phyloP scores from a whole-genome alignment of 2,329 filamentous ascomycete species.

The Ambrosiella xylebori region DNA sequence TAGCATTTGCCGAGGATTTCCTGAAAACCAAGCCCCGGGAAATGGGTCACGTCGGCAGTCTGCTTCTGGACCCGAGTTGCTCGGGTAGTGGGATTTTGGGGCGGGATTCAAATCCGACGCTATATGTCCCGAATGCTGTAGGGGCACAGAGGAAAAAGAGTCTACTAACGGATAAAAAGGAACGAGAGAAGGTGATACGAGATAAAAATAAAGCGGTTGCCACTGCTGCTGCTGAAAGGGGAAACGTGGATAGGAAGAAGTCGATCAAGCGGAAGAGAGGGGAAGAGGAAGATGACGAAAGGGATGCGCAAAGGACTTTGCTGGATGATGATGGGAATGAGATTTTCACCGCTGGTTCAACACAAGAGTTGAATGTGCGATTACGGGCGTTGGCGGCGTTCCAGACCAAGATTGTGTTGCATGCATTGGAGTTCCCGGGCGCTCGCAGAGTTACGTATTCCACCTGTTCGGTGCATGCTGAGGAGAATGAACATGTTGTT shows the following conservation, averaged over 20 bases:
- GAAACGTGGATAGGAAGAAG: not conserved
- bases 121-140: constrained; percentile 36
- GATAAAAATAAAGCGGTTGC: constrained; percentile 10
- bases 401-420: constrained; percentile 64
- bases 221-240: not conserved
- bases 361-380: constrained; percentile 42
- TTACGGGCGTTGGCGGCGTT: constrained; percentile 62
- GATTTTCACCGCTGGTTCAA: constrained; percentile 33
- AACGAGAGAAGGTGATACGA: not conserved
- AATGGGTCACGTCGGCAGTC: constrained; percentile 45
- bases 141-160: not conserved
- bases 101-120: constrained; percentile 56
- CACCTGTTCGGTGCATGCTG: constrained; percentile 73
- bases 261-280: constrained; percentile 13
- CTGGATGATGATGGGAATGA: constrained; percentile 42
- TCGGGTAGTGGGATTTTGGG: constrained; percentile 91
- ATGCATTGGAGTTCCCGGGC: constrained; percentile 66
- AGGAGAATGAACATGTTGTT: constrained; percentile 83
- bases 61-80: constrained; percentile 86
- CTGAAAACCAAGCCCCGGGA: constrained; percentile 50
- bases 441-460: constrained; percentile 73
- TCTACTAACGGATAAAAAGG: not conserved
- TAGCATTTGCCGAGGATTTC: constrained; percentile 68
- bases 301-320: constrained; percentile 22
- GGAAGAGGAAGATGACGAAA: constrained; percentile 18